phyloP scores from a whole-genome alignment of 495 filamentous ascomycete genomes.

The Cercophora scortea region DNA sequence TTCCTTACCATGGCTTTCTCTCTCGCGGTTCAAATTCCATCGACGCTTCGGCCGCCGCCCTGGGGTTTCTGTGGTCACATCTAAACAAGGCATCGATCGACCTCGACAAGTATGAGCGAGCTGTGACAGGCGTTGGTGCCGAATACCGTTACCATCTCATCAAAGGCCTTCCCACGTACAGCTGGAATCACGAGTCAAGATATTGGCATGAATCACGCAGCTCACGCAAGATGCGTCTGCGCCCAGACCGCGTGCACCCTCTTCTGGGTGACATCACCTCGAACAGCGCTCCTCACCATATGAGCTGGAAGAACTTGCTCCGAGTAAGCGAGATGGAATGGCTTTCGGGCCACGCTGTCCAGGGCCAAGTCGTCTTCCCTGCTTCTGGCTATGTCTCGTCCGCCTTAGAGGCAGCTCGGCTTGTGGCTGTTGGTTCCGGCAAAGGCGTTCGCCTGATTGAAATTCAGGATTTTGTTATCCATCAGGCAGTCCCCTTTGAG shows the following conservation, averaged over 20 bases:
- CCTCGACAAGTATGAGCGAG: too few species aligned
- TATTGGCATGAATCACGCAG: slow-evolving; percentile 4
- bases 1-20: too few species aligned
- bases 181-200: slow-evolving; percentile 9
- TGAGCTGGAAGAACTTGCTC: slow-evolving; percentile 37
- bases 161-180: slow-evolving; percentile 33
- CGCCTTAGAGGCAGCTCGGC: slow-evolving; percentile 33
- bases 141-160: background rate
- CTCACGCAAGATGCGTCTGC: background rate
- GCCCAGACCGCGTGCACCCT: too few species aligned
- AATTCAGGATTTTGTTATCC: slow-evolving; percentile 10
- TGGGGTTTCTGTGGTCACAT: too few species aligned
- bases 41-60: too few species aligned
- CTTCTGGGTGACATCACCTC: slow-evolving; percentile 29
- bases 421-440: background rate
- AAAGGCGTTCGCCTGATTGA: slow-evolving; percentile 8
- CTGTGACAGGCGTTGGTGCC: too few species aligned
- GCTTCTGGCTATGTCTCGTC: slow-evolving; percentile 40
- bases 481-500: slow-evolving; percentile 8
- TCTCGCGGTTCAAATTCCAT: too few species aligned
- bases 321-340: slow-evolving; percentile 29
- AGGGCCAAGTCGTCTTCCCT: slow-evolving; percentile 40
- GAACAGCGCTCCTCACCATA: slow-evolving; percentile 20
- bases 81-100: too few species aligned
- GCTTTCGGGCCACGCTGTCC: slow-evolving; percentile 33